Evolutionary conservation across 805 yeast species (phyloP).

Genomic region (Brettanomyces anomalus): DNA sequence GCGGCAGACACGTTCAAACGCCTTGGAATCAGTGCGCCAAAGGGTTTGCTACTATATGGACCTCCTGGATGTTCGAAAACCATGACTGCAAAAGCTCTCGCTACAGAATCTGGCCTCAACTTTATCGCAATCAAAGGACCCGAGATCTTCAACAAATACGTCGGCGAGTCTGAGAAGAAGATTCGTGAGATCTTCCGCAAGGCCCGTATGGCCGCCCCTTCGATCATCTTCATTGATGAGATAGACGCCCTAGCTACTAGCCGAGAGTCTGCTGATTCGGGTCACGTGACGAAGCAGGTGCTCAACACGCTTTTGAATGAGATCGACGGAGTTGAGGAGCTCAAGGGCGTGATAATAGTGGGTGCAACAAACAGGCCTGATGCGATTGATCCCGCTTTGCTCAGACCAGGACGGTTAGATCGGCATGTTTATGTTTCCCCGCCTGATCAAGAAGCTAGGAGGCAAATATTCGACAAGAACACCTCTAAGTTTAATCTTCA

Average conservation of each 20-base stretch:
- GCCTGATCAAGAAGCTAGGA: slow-evolving; percentile 75
- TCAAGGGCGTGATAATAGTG: slow-evolving; percentile 85
- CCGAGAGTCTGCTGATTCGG: slow-evolving; percentile 51
- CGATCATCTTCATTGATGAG: slow-evolving; percentile 93
- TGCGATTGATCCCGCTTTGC: slow-evolving; percentile 81
- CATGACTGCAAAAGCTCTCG: slow-evolving; percentile 87
- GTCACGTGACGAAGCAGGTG: slow-evolving; percentile 74
- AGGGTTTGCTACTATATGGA: slow-evolving; percentile 88
- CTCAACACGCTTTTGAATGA: slow-evolving; percentile 87
- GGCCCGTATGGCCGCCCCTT: slow-evolving; percentile 89
- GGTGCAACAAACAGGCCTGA: slow-evolving; percentile 98
- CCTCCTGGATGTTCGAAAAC: slow-evolving; percentile 99
- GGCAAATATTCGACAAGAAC: slow-evolving; percentile 66
- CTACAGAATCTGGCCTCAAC: slow-evolving; percentile 90
- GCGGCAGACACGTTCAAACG: slow-evolving; percentile 68
- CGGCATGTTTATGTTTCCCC: slow-evolving; percentile 90
- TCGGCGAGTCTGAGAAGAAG: slow-evolving; percentile 93
- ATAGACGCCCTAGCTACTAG: slow-evolving; percentile 87
- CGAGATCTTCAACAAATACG: slow-evolving; percentile 86
- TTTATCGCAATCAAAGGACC: slow-evolving; percentile 96
- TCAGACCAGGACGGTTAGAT: slow-evolving; percentile 94
- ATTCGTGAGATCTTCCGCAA: slow-evolving; percentile 88
- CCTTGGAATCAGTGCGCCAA: slow-evolving; percentile 84
- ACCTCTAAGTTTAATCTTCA: slow-evolving; percentile 54
- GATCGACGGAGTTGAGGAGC: slow-evolving; percentile 93